These are phyloP conservation scores for Viscum album DNA, from an alignment of 177 flowering plant species.

Conservation along the genomic window DNA sequence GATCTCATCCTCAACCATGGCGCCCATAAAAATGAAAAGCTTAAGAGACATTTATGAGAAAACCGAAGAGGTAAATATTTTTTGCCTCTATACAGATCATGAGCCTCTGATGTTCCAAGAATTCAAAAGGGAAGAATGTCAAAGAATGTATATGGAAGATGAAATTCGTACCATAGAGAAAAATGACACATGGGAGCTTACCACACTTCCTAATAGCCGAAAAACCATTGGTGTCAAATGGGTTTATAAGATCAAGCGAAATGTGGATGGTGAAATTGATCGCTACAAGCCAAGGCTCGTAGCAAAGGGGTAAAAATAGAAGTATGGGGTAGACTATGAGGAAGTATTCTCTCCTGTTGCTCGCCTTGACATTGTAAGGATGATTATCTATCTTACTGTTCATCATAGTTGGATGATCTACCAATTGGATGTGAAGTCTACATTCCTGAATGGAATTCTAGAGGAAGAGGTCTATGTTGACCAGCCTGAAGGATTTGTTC, in stretches of 20 bases:
- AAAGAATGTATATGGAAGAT: not conserved
- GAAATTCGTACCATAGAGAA: not conserved
- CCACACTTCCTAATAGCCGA: not conserved
- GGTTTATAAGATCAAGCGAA: not conserved
- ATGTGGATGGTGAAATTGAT: not conserved
- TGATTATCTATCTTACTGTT: not conserved
- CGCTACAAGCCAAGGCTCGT: not conserved
- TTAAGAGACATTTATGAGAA: not conserved
- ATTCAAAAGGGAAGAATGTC: not conserved
- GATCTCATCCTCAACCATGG: too few species aligned
- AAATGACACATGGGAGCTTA: not conserved
- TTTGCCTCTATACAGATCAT: not conserved
- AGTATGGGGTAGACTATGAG: not conserved
- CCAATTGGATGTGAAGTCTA: constrained; percentile 7
- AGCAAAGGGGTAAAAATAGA: not conserved
- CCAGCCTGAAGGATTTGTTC: not conserved
- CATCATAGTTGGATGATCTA: not conserved
- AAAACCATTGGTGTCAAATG: not conserved
- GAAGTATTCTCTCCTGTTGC: not conserved
- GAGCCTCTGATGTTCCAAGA: not conserved
- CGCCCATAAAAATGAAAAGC: not conserved
- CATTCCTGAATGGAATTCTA: constrained; percentile 9
- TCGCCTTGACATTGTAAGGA: not conserved
- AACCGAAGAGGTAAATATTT: not conserved
- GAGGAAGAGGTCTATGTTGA: not conserved